Base-by-base conservation (phyloP, 129 eudicot genomes). In the Chrysanthemum lavandulifolium region DNA sequence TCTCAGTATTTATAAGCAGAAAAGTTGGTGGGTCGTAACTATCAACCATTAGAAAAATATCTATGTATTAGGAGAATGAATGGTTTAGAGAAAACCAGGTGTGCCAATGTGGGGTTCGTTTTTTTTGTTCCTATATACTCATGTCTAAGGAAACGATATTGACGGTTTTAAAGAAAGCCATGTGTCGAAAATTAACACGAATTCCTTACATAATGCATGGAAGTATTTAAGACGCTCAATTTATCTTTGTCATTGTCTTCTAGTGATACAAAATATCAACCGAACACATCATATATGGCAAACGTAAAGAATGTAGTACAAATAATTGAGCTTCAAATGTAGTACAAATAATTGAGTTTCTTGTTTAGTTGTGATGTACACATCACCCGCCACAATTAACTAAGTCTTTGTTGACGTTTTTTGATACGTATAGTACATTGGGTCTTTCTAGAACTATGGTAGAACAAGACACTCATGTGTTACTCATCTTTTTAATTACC, bases 41-140 rank as follows among this genome's bases (percentile, higher is more conserved):
- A 69, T 71, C 47, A 76, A 72, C 78, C 85, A 33, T 58, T 57
- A 65, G 13, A 40, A 76, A 71, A 81, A 71, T 71, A 81, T 71
- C 71, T 65, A 8, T 1, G 21, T 10, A 15, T 33, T 51, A 23
- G 33, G 21, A 15, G 10, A 62, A 29, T 69, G 62, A 14, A 59
- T 13, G 84, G 81, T 57, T 31, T 48, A 2, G 70, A 70, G 81
- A 58, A 48, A 69, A 75, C 61, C 73, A 81, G 81, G 81, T 81
- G 81, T 76, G 54, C 23, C 4, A 48, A 63, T 80, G 75, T 73
- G 64, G 69, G 73, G 69, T 40, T 65, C 4, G 6, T 45, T 72
- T 59, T 23, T 25, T 27, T 36, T 15, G 40, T 65, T 64, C n/a
- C 58, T 53, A 0, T 14, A 13, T 14, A 11, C n/a, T 33, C 5